These are phyloP conservation scores for Helenozyma rhizophorensis DNA, from an alignment of 805 yeast species.

Conservation along the genomic window DNA sequence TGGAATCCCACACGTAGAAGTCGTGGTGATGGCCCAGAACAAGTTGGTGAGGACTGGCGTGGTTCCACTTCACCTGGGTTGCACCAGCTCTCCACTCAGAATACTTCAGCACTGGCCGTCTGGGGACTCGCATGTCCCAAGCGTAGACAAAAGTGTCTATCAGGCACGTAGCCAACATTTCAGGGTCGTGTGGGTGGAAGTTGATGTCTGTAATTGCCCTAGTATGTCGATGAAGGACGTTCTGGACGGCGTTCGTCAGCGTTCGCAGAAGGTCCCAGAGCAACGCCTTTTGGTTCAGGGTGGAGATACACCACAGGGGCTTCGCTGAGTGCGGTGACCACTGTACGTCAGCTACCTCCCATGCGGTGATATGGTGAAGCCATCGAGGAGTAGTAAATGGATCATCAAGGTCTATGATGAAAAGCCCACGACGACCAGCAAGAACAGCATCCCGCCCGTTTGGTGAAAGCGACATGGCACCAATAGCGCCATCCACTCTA, in stretches of 20 bases:
- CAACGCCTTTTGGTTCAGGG: constrained; percentile 92
- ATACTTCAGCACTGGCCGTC: constrained; percentile 66
- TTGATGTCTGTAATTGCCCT: constrained; percentile 95
- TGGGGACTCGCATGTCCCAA: constrained; percentile 88
- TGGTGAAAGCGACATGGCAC: constrained; percentile 86
- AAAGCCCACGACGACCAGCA: constrained; percentile 79
- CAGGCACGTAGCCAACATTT: constrained; percentile 85
- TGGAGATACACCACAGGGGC: constrained; percentile 88
- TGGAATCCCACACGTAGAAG: constrained; percentile 81
- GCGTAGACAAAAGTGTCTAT: constrained; percentile 82
- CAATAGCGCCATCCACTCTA: constrained; percentile 86
- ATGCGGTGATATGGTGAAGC: constrained; percentile 86
- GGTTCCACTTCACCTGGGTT: constrained; percentile 92
- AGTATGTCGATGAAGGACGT: constrained; percentile 82
- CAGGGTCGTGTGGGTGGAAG: constrained; percentile 85
- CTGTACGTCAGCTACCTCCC: constrained; percentile 99
- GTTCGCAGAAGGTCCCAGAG: constrained; percentile 88
- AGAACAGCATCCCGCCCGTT: constrained; percentile 89
- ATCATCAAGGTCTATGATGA: constrained; percentile 89
- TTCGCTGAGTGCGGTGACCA: constrained; percentile 91
- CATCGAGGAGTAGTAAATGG: constrained; percentile 94
- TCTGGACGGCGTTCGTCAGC: constrained; percentile 68
- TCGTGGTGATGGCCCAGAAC: constrained; percentile 85
- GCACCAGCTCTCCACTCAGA: constrained; percentile 97
- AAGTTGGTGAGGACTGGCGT: constrained; percentile 64